Conservation (phyloP, 2,329 filamentous ascomycete species). For the Cercospora sesami region DNA sequence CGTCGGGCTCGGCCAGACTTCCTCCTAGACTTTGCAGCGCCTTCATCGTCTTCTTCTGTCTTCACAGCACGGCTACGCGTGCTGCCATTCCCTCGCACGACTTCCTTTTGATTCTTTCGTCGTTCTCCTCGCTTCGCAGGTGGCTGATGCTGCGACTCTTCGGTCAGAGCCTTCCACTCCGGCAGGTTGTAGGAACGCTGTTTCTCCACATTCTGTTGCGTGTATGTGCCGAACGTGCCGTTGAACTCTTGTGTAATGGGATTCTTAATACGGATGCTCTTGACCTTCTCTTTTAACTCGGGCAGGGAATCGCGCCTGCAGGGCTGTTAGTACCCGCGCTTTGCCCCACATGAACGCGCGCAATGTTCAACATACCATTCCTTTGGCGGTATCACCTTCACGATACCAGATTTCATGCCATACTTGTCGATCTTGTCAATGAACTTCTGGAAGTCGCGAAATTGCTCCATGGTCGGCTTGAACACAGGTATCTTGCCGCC, state of each 20-base stretch:
- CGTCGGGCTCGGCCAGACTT: conserved; percentile 51
- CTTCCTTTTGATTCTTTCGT: conserved; percentile 59
- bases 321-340: conserved; percentile 23
- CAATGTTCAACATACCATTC: conserved; percentile 70
- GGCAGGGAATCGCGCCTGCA: conserved; percentile 68
- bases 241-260: conserved; percentile 98
- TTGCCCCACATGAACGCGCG: conserved; percentile 17
- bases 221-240: conserved; percentile 91
- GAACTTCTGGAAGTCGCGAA: conserved; percentile 88
- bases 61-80: conserved; percentile 35
- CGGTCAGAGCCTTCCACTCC: conserved; percentile 90
- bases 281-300: conserved; percentile 78
- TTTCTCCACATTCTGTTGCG: conserved; percentile 95
- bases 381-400: conserved; percentile 89
- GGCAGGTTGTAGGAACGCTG: conserved; percentile 94
- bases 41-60: conserved; percentile 30
- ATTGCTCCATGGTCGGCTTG: conserved; percentile 92
- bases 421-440: conserved; percentile 88
- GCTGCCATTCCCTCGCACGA: conserved; percentile 41
- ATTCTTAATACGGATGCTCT: conserved; percentile 89
- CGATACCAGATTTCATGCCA: conserved; percentile 95
- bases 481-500: conserved; percentile 85
- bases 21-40: conserved; percentile 47
- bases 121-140: conserved; percentile 85
- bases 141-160: conserved; percentile 93